Conservation (phyloP, 2,329 filamentous ascomycete genomes). For the Chaetomium sp. region DNA sequence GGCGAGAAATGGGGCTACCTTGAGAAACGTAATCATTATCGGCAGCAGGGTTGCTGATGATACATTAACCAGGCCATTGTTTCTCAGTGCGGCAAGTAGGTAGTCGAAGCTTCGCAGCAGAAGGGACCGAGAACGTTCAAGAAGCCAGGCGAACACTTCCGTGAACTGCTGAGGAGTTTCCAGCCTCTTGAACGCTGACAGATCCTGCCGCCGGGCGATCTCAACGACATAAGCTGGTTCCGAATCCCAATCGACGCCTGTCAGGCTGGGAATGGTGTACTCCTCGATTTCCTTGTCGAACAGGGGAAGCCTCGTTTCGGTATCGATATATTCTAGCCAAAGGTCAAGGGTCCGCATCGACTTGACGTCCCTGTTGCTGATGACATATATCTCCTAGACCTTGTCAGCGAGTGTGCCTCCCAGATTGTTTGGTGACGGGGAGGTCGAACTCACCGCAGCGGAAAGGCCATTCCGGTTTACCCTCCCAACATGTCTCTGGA, state of each 20-base stretch:
- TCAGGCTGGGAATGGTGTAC: constrained; percentile 39
- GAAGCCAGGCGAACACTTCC: constrained; percentile 33
- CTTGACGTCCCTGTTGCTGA: constrained; percentile 45
- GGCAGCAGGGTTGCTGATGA: constrained; percentile 28
- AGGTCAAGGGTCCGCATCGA: constrained; percentile 44
- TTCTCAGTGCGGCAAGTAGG: constrained; percentile 3
- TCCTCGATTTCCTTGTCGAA: constrained; percentile 41
- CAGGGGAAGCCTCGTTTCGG: constrained; percentile 41
- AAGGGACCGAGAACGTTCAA: constrained; percentile 18
- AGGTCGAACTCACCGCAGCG: constrained; percentile 41
- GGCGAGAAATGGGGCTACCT: constrained; percentile 27
- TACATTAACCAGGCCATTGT: not conserved
- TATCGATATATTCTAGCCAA: constrained; percentile 46
- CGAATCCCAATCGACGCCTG: constrained; percentile 30
- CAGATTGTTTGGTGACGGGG: not conserved
- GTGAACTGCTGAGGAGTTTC: constrained; percentile 15
- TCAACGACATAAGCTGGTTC: constrained; percentile 6
- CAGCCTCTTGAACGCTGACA: constrained; percentile 12
- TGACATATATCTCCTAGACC: constrained; percentile 46
- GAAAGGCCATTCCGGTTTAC: constrained; percentile 43
- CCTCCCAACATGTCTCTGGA: constrained; percentile 43
- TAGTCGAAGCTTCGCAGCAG: constrained; percentile 24
- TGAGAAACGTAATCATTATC: constrained; percentile 29
- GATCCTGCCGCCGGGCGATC: constrained; percentile 11
- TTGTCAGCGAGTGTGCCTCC: not conserved